Conservation (phyloP, 306 rosid species). For the Corylus avellana region DNA sequence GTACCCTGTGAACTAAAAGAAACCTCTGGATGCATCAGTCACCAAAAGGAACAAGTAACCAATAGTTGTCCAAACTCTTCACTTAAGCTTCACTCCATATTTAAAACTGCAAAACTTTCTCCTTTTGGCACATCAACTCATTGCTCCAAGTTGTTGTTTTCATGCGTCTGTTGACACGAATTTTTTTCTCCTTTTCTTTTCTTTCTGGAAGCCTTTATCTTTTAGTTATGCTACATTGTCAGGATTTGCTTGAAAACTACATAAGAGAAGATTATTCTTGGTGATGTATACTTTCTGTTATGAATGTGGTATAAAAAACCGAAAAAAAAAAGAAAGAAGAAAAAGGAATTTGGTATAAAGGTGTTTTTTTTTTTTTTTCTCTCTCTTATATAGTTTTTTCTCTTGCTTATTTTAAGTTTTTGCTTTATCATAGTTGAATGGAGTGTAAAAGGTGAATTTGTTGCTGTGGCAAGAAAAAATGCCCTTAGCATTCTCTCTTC, state of each 20-base stretch:
- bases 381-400: conserved; percentile 17
- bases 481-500: conserved; percentile 65
- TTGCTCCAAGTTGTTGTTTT: not conserved
- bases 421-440: conserved; percentile 64
- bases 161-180: not conserved
- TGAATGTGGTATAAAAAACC: not conserved
- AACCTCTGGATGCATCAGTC: not conserved
- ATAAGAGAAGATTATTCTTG: not conserved
- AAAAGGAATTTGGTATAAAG: not conserved
- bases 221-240: not conserved
- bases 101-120: not conserved
- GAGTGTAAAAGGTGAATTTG: conserved; percentile 59
- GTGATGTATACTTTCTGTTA: not conserved
- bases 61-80: not conserved
- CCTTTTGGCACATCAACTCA: not conserved
- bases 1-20: not conserved
- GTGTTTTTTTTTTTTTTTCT: not conserved
- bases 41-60: not conserved
- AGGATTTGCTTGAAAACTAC: not conserved
- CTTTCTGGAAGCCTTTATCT: not conserved
- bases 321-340: no score
- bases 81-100: not conserved
- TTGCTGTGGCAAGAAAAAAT: conserved; percentile 73
- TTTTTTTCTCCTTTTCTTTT: not conserved
- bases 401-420: conserved; percentile 20